Conservation (phyloP, 371 early-diverging fungal species). For the Cokeromyces recurvatus region DNA sequence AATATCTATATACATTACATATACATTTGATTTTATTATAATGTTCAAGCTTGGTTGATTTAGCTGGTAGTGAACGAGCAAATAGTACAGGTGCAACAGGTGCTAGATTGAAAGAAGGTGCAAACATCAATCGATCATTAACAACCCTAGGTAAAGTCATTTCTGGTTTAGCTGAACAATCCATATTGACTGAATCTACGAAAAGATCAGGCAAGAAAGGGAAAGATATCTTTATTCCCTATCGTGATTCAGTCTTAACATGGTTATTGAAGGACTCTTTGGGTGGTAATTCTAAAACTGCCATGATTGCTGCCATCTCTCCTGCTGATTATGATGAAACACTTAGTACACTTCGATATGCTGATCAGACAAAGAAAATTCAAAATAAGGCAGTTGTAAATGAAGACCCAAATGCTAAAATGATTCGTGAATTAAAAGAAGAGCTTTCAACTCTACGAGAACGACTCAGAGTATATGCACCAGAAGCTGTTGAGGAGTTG, state of each 20-base stretch:
- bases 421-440: conserved; percentile 84
- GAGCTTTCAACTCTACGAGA: conserved; percentile 71
- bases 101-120: conserved; percentile 94
- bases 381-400: conserved; percentile 91
- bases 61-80: conserved; percentile 96
- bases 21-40: no score
- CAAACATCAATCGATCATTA: conserved; percentile 96
- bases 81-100: conserved; percentile 96
- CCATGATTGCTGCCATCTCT: conserved; percentile 89
- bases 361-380: conserved; percentile 91
- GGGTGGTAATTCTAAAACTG: conserved; percentile 92
- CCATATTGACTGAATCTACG: conserved; percentile 26
- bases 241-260: conserved; percentile 91
- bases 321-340: conserved; percentile 86
- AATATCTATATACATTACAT: no score
- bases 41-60: conserved; percentile 79
- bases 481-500: conserved; percentile 40
- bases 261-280: conserved; percentile 93
- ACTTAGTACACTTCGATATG: conserved; percentile 92
- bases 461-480: conserved; percentile 60
- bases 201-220: conserved; percentile 41
- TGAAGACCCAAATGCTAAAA: conserved; percentile 81
- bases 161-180: conserved; percentile 83
- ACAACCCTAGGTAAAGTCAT: conserved; percentile 98
- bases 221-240: conserved; percentile 72